Base-by-base conservation (phyloP, 805 yeast genomes). In the Candida lessepsii region DNA sequence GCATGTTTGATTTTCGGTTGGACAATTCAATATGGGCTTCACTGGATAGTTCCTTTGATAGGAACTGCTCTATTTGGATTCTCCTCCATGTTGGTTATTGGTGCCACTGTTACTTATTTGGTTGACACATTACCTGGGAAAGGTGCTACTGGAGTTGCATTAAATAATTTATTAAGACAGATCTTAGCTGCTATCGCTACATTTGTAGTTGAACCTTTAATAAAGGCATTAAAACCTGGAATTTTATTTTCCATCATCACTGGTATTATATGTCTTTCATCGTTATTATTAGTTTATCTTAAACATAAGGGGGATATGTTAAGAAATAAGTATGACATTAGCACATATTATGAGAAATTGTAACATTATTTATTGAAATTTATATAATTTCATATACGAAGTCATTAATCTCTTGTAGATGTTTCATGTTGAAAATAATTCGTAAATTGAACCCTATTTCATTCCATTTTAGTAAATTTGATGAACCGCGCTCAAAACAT, bases 71-170 rank as follows among this genome's bases (percentile, higher is more conserved):
- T 86, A 5, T 86, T 82, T 58, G 96, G 96, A 0, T 79, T 83
- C 54, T 86, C 91, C 0, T 80, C 86, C 24, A 84, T 87, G 93
- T 77, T 86, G 61, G 78, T 85, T 3, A 86, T 86, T 49, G 93
- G 95, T 3, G 78, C 86, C 7, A 83, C 88, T 0, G 76, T 83
- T 2, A 86, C 96, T 0, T 88, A 86, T 53, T 63, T 87, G 41
- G 89, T 87, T 1, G 96, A 87, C 54, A 78, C 88, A 1, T 68
- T 88, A 32, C 96, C 96, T 0, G 95, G 95, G 0, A 73, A 81
- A 51, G 95, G 96, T 29, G 90, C 96, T 10, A 84, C 95, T 0
- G 96, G 95, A 1, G 86, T 87, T 35, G 95, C 96, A 0, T 58
- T 88, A 37, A 87, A 85, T 53, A 88, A 87, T 54, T 71, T 87